Base-by-base conservation (phyloP, 371 early-diverging fungal species). In the Rhizopus sp. region DNA sequence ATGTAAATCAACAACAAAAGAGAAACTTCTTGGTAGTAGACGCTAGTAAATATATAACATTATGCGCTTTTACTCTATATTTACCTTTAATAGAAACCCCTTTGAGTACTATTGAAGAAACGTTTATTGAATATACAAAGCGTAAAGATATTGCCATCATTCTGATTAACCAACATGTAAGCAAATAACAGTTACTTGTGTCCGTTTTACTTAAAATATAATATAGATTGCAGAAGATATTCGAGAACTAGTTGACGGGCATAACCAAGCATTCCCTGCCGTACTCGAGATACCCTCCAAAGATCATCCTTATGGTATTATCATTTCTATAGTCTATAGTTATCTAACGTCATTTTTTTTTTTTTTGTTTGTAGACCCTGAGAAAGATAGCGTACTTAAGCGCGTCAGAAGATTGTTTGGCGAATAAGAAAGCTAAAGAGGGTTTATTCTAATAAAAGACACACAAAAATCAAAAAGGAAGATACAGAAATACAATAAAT, bases 271-370 rank as follows among this genome's bases (percentile, higher is more conserved):
- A 8, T 98, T 96, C 75, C 99, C 99, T 8, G 93, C 97, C 7
- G 83, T 99, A 12, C 86, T 99, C 55, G 99, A 99, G 73, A 96
- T 99, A 63, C 99, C 99, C 57, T 96, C 96, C 52, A 99, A 99
- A 81, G 98, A 99, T 70, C 94, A 96, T 70, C 99, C 98, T 35
- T 99, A 98, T 72, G 86, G 84, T 81, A 63, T 49, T 52, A 32
- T 37, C 74, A 77, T 16, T 49, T 64, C 72, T 66, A 78, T 77
- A 33, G 38, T 5, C 3, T 47, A 12, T 62, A 41, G 31, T 8
- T 30, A 34, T n/a, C n/a, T 23, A 23, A 23, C 23, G 23, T 29
- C 30, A 57, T 33, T 16, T 40, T 6, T 40, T 44, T 51, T 37
- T 45, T 40, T 37, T 23, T 55, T n/a, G n/a, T n/a, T n/a, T 53